Percentiles rank a stretch among this genome's conserved stretches.
Evolutionary conservation across 768 basidiomycete genomes (phyloP).

Genomic region (Hortiboletus campestris): DNA sequence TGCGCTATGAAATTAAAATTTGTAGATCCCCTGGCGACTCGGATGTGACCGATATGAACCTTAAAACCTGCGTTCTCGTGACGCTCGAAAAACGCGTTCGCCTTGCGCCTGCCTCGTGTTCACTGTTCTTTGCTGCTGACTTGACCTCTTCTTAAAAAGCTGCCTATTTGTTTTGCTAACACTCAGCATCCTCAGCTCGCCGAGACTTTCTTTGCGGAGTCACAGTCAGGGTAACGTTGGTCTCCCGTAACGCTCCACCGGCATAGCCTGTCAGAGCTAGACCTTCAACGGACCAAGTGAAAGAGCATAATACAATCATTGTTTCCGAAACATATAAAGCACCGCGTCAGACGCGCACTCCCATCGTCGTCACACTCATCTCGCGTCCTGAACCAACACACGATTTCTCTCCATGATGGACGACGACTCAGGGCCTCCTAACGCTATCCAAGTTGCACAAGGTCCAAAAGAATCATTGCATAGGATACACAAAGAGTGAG

Average conservation of each 20-base stretch:
- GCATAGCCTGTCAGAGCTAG: not conserved
- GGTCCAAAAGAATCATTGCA: not conserved
- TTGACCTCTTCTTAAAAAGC: not conserved
- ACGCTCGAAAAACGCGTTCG: not conserved
- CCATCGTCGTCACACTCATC: not conserved
- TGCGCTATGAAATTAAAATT: not conserved
- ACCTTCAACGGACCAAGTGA: not conserved
- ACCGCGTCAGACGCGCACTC: not conserved
- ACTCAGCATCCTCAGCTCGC: not conserved
- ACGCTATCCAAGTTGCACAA: conserved; percentile 14
- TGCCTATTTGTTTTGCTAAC: not conserved
- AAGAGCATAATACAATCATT: not conserved
- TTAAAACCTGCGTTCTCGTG: not conserved
- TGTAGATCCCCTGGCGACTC: not conserved
- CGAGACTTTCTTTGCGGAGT: not conserved
- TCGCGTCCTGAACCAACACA: not conserved
- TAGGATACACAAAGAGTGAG: conserved; percentile 11
- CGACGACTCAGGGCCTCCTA: conserved; percentile 1
- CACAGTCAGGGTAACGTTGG: conserved; percentile 3
- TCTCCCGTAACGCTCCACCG: conserved; percentile 1
- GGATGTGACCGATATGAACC: not conserved
- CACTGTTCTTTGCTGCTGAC: not conserved
- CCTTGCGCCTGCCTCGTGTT: conserved; percentile 15
- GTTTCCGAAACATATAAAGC: conserved; percentile 9
- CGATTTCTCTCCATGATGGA: conserved; percentile 5